Conservation (phyloP, 768 basidiomycete species). For the Mycena floridula region DNA sequence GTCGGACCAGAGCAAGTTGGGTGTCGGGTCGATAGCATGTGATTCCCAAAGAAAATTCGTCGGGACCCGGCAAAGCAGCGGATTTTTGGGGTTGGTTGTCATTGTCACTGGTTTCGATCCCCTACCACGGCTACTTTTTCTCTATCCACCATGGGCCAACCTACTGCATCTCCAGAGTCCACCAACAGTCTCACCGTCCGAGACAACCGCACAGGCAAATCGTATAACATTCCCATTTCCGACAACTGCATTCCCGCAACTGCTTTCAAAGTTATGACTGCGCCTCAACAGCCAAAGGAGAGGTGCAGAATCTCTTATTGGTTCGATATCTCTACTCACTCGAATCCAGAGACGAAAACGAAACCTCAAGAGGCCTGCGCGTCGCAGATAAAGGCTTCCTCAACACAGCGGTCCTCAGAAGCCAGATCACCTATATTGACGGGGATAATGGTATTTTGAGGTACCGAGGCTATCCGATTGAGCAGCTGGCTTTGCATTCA, state of each 20-base stretch:
- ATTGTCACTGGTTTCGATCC: too few species aligned
- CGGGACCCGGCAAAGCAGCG: too few species aligned
- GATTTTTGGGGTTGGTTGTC: too few species aligned
- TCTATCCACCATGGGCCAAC: conserved; percentile 9
- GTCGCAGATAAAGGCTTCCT: conserved; percentile 77
- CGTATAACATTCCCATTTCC: conserved; percentile 65
- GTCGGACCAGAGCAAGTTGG: too few species aligned
- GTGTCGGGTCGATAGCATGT: too few species aligned
- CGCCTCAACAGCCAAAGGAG: conserved; percentile 50
- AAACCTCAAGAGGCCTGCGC: conserved; percentile 75
- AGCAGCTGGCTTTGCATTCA: conserved; percentile 77
- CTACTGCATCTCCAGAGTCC: conserved; percentile 3
- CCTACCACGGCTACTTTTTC: too few species aligned
- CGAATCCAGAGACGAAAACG: conserved; percentile 83
- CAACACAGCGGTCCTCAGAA: conserved; percentile 77
- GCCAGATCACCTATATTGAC: conserved; percentile 86
- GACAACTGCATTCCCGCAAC: conserved; percentile 79
- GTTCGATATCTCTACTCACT: too few species aligned
- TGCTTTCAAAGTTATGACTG: conserved; percentile 72
- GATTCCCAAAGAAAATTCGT: too few species aligned
- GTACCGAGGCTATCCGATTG: conserved; percentile 83
- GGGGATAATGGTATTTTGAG: conserved; percentile 62
- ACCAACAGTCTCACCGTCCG: conserved; percentile 51
- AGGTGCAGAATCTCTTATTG: too few species aligned
- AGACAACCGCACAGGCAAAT: conserved; percentile 84